These are phyloP conservation scores for Fraxinus dipetala DNA, from an alignment of 305 asterid genomes.

Conservation along the genomic window DNA sequence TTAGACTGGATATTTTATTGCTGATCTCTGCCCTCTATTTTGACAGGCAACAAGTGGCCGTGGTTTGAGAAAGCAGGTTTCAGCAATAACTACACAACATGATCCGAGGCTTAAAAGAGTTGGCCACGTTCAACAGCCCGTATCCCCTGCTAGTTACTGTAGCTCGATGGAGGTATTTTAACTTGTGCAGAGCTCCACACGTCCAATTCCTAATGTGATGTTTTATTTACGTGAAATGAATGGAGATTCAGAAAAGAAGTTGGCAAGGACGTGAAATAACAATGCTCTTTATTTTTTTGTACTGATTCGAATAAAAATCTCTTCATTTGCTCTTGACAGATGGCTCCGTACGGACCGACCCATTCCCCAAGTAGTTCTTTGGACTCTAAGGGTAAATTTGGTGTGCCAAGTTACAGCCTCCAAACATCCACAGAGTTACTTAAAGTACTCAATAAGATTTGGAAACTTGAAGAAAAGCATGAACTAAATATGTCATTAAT, in stretches of 20 bases:
- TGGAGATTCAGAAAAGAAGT: background rate
- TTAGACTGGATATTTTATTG: constrained; percentile 7
- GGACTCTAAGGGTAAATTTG: constrained; percentile 43
- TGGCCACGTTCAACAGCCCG: constrained; percentile 41
- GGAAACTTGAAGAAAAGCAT: constrained; percentile 91
- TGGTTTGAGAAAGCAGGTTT: constrained; percentile 34
- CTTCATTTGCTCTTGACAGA: constrained; percentile 34
- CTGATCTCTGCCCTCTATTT: constrained; percentile 24
- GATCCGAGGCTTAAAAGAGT: constrained; percentile 33
- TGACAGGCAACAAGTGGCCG: constrained; percentile 40
- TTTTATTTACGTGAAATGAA: background rate
- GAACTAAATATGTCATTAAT: constrained; percentile 59
- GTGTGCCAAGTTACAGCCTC: constrained; percentile 51
- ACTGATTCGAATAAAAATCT: background rate
- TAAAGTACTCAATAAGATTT: constrained; percentile 71
- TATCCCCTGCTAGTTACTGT: constrained; percentile 58
- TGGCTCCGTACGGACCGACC: constrained; percentile 43
- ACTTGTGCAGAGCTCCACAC: background rate
- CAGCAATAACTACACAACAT: constrained; percentile 35
- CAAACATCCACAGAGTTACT: constrained; percentile 79
- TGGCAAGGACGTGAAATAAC: background rate
- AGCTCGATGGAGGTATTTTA: constrained; percentile 70
- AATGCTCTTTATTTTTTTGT: background rate
- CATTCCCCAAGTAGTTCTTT: constrained; percentile 36
- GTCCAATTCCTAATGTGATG: background rate